phyloP scores from a whole-genome alignment of 176 grass and related monocot species.

The Canna indica region DNA sequence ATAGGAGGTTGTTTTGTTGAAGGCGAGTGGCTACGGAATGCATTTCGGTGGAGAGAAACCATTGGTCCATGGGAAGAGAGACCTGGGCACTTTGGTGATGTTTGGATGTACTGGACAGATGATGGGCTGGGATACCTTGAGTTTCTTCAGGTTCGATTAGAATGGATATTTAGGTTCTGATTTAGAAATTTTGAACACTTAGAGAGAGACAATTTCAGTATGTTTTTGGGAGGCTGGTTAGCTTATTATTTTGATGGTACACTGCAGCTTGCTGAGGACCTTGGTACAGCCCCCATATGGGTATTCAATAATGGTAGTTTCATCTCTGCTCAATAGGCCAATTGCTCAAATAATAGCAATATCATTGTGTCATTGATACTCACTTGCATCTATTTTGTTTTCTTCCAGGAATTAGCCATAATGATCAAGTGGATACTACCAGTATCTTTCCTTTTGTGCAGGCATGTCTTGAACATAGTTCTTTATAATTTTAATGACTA shows the following conservation, averaged over 20 bases:
- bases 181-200: slow-evolving; percentile 1
- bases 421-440: slow-evolving; percentile 10
- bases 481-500: neutral
- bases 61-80: slow-evolving; percentile 90
- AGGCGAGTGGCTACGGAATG: slow-evolving; percentile 73
- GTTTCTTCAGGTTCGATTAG: slow-evolving; percentile 67
- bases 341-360: neutral
- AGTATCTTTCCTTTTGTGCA: slow-evolving; percentile 15
- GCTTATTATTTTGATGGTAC: slow-evolving; percentile 17
- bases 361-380: neutral
- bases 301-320: slow-evolving; percentile 85
- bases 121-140: slow-evolving; percentile 94
- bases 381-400: slow-evolving; percentile 7
- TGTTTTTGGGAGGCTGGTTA: neutral
- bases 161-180: neutral
- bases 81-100: slow-evolving; percentile 86
- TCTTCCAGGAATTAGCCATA: slow-evolving; percentile 52
- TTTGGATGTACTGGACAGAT: slow-evolving; percentile 94
- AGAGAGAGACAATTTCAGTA: neutral
- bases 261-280: slow-evolving; percentile 66
- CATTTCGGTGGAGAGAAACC: slow-evolving; percentile 64
- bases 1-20: slow-evolving; percentile 81
- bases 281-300: slow-evolving; percentile 68
- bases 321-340: neutral
- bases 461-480: slow-evolving; percentile 30